phyloP scores from a whole-genome alignment of 1,284 basidiomycete genomes.

The Ganoderma boninense region DNA sequence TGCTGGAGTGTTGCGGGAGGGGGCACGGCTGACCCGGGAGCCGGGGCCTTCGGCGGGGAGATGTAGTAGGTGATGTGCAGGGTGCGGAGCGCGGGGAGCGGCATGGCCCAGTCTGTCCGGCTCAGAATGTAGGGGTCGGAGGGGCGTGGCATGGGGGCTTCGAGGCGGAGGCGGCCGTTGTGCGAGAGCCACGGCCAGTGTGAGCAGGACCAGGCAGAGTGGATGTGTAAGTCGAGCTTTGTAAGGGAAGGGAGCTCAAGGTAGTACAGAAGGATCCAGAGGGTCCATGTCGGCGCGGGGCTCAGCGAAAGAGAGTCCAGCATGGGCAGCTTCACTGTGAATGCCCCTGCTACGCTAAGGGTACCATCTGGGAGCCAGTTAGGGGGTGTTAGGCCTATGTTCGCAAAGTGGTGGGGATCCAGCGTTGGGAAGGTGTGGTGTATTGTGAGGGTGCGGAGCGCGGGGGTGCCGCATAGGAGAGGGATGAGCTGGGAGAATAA shows the following conservation, averaged over 20 bases:
- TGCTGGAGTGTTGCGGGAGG: not conserved
- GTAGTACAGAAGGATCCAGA: not conserved
- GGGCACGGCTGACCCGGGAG: not conserved
- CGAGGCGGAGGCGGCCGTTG: not conserved
- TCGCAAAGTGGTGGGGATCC: not conserved
- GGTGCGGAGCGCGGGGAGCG: not conserved
- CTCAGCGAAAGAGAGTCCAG: not conserved
- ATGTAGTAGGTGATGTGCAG: not conserved
- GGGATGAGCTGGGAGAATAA: not conserved
- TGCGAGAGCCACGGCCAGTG: not conserved
- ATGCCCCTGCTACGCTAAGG: no score
- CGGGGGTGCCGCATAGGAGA: not conserved
- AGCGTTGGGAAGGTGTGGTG: not conserved
- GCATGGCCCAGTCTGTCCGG: not conserved
- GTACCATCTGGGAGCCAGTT: not conserved
- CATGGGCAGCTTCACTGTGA: not conserved
- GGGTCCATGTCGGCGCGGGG: not conserved
- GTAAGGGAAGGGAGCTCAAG: not conserved
- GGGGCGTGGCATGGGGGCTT: no score
- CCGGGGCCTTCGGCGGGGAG: not conserved
- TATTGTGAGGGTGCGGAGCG: not conserved
- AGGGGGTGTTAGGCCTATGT: not conserved
- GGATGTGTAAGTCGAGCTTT: not conserved
- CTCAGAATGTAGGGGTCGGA: no score
- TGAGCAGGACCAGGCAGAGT: not conserved